Conservation (phyloP, 2,329 filamentous ascomycete species). For the Zalaria sp. region DNA sequence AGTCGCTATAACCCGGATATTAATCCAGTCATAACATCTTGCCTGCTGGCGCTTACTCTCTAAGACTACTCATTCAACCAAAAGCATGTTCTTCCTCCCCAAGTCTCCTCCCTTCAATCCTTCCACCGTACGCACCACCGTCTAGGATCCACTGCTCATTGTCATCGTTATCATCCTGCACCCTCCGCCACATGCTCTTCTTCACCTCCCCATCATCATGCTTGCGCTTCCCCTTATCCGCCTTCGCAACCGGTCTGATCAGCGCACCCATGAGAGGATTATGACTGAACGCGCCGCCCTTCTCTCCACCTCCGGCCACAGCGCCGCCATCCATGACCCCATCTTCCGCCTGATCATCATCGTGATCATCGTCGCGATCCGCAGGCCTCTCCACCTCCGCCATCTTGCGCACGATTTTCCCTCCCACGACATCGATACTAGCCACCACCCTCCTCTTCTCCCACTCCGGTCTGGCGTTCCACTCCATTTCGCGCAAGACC, state of each 20-base stretch:
- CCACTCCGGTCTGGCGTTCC: slow-evolving; percentile 71
- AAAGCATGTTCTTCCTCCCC: slow-evolving; percentile 15
- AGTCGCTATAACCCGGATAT: no score
- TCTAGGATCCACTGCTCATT: slow-evolving; percentile 40
- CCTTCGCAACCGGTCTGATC: slow-evolving; percentile 46
- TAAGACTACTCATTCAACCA: slow-evolving; percentile 5
- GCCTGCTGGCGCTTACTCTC: not conserved
- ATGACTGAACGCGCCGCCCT: slow-evolving; percentile 48
- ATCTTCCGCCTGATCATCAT: slow-evolving; percentile 29
- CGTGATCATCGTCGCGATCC: slow-evolving; percentile 34
- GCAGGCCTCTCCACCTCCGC: slow-evolving; percentile 44
- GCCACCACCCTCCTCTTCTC: slow-evolving; percentile 77
- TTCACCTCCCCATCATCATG: slow-evolving; percentile 18
- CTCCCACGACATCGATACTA: slow-evolving; percentile 67
- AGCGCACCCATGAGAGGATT: slow-evolving; percentile 54
- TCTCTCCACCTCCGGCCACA: slow-evolving; percentile 17
- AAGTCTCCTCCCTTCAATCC: slow-evolving; percentile 10
- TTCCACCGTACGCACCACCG: slow-evolving; percentile 33
- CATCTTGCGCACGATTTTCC: slow-evolving; percentile 63
- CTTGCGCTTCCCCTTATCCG: slow-evolving; percentile 40
- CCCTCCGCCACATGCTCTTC: slow-evolving; percentile 31
- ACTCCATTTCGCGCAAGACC: slow-evolving; percentile 70
- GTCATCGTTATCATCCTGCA: slow-evolving; percentile 39
- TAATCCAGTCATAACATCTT: no score
- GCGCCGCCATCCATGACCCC: slow-evolving; percentile 12